Evolutionary conservation across 305 asterid genomes (phyloP).

Genomic region (Fraxinus sp.): DNA sequence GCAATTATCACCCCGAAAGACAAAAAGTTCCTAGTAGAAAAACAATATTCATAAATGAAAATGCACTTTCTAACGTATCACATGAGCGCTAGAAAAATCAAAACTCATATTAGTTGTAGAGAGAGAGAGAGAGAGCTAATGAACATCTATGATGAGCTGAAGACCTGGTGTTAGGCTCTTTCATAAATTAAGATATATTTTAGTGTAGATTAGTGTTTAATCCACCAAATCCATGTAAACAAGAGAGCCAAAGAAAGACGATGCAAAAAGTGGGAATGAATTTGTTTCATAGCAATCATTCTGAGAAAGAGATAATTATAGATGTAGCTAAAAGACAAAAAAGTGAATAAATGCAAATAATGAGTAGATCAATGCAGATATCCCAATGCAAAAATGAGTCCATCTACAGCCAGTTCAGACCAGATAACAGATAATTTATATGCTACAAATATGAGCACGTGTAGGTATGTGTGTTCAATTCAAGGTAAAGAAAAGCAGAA

Average conservation of each 20-base stretch:
- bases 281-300: background rate
- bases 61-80: background rate
- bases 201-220: background rate
- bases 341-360: background rate
- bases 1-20: background rate
- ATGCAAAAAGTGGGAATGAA: background rate
- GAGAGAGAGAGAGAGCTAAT: background rate
- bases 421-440: background rate
- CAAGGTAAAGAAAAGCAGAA: background rate
- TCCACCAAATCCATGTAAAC: background rate
- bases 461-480: background rate
- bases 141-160: background rate
- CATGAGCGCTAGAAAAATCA: background rate
- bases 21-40: background rate
- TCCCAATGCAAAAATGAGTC: background rate
- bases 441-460: background rate
- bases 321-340: background rate
- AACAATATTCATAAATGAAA: background rate
- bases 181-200: background rate
- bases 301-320: background rate
- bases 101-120: background rate
- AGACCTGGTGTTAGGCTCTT: background rate
- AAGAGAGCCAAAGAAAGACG: background rate
- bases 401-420: background rate
- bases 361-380: background rate